Percentiles rank a stretch among this genome's conserved stretches.
Conservation (phyloP, 208 protist genomes). For the Herpetomonas samuelpessoai region DNA sequence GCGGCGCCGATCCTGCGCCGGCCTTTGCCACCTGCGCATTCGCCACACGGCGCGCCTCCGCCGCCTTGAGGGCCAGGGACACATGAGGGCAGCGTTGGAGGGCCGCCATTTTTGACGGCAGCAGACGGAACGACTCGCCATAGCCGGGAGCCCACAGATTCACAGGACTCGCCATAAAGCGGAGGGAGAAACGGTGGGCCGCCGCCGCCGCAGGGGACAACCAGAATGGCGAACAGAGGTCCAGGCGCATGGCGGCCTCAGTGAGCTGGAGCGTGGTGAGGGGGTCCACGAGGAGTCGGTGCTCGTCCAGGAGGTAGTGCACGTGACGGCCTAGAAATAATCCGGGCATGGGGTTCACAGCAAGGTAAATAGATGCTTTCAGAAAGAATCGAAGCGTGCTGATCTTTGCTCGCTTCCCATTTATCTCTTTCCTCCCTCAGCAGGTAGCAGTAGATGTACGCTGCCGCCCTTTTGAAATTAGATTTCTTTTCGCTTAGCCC, state of each 20-base stretch:
- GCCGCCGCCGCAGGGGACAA: neutral
- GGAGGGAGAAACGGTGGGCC: neutral
- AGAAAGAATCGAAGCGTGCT: too few species aligned
- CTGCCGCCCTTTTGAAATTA: too few species aligned
- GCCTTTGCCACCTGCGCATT: too few species aligned
- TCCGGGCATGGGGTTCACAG: neutral
- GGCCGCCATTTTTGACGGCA: neutral
- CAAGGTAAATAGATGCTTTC: too few species aligned
- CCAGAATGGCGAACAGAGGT: neutral
- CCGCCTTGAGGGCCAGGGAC: neutral
- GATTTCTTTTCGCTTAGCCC: too few species aligned
- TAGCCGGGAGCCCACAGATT: neutral
- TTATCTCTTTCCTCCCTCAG: too few species aligned
- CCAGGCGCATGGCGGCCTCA: neutral
- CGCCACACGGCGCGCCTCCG: neutral
- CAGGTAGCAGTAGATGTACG: too few species aligned
- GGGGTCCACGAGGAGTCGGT: neutral
- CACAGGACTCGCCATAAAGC: neutral
- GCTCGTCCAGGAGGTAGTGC: neutral
- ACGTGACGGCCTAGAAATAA: neutral
- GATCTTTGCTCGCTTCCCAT: too few species aligned
- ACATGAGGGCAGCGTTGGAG: neutral
- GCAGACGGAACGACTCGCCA: neutral
- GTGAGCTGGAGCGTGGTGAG: neutral
- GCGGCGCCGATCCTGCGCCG: too few species aligned